Evolutionary conservation across 495 filamentous ascomycete species (phyloP), one percentile per base, ranked within the genome.

Genomic region (Xylaria castorea): DNA sequence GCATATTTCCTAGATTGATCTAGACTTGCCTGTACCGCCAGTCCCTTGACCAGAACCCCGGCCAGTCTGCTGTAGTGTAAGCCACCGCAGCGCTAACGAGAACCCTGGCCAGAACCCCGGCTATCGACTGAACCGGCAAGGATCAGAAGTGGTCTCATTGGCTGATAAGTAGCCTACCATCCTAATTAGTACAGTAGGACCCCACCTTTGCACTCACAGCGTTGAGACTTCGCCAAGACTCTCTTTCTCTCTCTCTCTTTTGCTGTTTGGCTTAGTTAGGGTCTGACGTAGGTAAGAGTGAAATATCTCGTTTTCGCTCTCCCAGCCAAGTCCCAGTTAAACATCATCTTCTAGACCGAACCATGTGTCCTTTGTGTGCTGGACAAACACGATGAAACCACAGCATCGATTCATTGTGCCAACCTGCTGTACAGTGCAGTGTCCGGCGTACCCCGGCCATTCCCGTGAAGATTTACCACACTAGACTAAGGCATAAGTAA

Each of bases 1-100:
- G 22, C 61, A 44, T 9, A 3, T 55, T 68, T 68, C 66, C 66
- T 16, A 30, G 66, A 68, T 44, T 57, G 66, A 57, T 68, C 66
- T 68, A 68, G 66, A 68, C 66, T 68, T 3, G 50, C 27, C 32
- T 57, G 61, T 51, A n/a, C n/a, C 16, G 22, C 5, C 16, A 42
- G 22, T 20, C 32, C 25, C 32, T 32, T 66, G 46, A 14, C 46
- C 44, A 42, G 40, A 0, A 1, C 60, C 34, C 20, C 25, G 32
- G 22, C 60, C 60, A 32, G 18, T 48, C 48, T 22, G 48, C 20
- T 22, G 48, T 44, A 42, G 38, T 1, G 5, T 48, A 50, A 22
- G 7, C 61, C 38, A 30, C 61, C 18, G 38, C 22, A 30, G 38
- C n/a, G 36, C 61, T 44, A 64, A 27, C n/a, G 9, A 63, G 60